A percentile compares a stretch with the other conserved stretches of the same genome.
These are phyloP conservation scores for Trichosporon inkin DNA, from an alignment of 1,284 basidiomycete genomes.

Conservation along the genomic window DNA sequence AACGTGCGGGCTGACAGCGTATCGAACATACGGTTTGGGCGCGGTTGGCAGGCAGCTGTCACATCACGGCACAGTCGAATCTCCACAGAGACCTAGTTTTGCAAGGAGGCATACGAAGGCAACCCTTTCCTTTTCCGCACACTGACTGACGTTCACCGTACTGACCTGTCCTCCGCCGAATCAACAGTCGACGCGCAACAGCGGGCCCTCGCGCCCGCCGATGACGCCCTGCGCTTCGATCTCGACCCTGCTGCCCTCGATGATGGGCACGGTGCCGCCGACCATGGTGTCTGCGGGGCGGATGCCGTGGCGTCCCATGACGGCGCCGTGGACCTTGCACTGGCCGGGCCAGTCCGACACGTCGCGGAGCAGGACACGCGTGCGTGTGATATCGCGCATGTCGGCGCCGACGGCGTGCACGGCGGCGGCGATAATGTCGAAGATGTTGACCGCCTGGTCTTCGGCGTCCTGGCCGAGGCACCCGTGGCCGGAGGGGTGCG, in stretches of 20 bases:
- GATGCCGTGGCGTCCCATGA: slow-evolving; percentile 17
- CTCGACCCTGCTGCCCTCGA: slow-evolving; percentile 19
- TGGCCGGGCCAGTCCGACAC: slow-evolving; percentile 21
- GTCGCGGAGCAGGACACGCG: slow-evolving; percentile 19
- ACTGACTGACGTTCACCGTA: too few relatives aligned
- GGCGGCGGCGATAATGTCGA: slow-evolving; percentile 23
- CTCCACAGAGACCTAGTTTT: too few relatives aligned
- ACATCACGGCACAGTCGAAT: too few relatives aligned
- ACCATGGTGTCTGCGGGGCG: slow-evolving; percentile 25
- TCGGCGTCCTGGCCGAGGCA: slow-evolving; percentile 10
- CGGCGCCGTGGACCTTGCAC: slow-evolving; percentile 17
- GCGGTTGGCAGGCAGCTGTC: too few relatives aligned
- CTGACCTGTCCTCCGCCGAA: not conserved
- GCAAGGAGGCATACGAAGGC: too few relatives aligned
- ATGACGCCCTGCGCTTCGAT: slow-evolving; percentile 24
- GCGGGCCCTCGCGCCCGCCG: not conserved
- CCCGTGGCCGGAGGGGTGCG: slow-evolving; percentile 10
- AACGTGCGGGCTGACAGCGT: too few relatives aligned
- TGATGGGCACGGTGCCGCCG: slow-evolving; percentile 20
- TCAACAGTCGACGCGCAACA: not conserved
- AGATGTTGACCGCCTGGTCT: slow-evolving; percentile 20
- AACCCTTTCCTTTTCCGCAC: too few relatives aligned
- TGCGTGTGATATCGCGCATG: slow-evolving; percentile 23
- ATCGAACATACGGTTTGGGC: too few relatives aligned
- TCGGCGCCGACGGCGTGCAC: slow-evolving; percentile 18